These are phyloP conservation scores for Evernia prunastri DNA, from an alignment of 495 filamentous ascomycete genomes.

Conservation along the genomic window DNA sequence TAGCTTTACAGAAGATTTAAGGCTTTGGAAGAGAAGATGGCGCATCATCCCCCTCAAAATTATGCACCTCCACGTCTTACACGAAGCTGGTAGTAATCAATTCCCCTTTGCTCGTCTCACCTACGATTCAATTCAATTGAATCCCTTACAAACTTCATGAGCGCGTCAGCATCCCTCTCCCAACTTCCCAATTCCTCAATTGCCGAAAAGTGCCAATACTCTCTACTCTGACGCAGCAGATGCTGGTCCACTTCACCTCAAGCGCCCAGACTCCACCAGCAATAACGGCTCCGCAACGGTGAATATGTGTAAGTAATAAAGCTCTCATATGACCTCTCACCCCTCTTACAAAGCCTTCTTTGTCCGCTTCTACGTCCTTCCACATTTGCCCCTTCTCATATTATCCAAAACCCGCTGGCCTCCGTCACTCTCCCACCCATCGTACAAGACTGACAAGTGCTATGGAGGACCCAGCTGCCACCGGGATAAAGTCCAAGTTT, in stretches of 20 bases:
- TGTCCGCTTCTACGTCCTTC: not conserved
- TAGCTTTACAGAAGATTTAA: too few species aligned
- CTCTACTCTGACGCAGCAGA: not conserved
- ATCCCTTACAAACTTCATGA: not conserved
- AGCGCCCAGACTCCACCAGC: not conserved
- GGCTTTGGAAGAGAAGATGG: too few species aligned
- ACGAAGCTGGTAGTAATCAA: too few species aligned
- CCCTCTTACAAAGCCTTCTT: not conserved
- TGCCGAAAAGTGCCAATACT: not conserved
- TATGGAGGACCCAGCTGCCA: slow-evolving; percentile 21
- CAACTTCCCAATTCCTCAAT: not conserved
- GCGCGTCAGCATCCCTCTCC: not conserved
- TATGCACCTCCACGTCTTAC: too few species aligned
- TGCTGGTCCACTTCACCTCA: not conserved
- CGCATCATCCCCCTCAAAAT: too few species aligned
- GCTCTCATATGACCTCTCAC: not conserved
- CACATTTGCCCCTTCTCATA: not conserved
- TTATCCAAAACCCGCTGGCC: not conserved
- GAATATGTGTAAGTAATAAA: slow-evolving; percentile 6
- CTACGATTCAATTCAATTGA: too few species aligned
- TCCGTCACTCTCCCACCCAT: not conserved
- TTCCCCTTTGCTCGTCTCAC: too few species aligned
- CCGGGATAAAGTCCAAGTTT: slow-evolving; percentile 16
- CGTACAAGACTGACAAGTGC: slow-evolving; percentile 10
- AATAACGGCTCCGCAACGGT: not conserved